Percentiles rank a stretch among this genome's conserved stretches.
Evolutionary conservation across 2,329 filamentous ascomycete genomes (phyloP).

Genomic region (Verticillium nonalfalfae): DNA sequence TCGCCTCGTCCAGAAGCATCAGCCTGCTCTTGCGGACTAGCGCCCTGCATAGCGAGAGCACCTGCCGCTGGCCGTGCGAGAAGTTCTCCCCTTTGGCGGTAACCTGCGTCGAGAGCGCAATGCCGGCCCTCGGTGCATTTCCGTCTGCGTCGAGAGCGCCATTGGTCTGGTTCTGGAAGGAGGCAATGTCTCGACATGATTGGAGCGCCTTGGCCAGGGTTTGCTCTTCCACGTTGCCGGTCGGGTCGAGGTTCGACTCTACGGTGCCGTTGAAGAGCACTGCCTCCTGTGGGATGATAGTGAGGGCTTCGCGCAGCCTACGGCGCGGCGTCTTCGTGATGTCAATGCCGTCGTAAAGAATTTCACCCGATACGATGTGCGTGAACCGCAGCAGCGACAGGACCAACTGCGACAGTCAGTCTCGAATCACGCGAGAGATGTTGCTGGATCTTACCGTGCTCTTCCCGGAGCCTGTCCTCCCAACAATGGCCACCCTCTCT

Average conservation of each 20-base stretch:
- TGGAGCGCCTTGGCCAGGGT: constrained; percentile 53
- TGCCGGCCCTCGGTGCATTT: constrained; percentile 9
- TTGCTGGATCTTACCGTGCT: constrained; percentile 53
- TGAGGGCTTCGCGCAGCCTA: constrained; percentile 45
- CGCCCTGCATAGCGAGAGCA: constrained; percentile 50
- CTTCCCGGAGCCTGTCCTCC: constrained; percentile 78
- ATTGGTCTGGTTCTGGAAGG: constrained; percentile 33
- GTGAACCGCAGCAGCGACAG: constrained; percentile 50
- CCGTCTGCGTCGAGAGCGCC: constrained; percentile 1
- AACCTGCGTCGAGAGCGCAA: constrained; percentile 38
- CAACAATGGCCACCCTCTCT: constrained; percentile 72
- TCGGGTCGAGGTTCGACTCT: constrained; percentile 57
- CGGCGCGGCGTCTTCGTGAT: constrained; percentile 44
- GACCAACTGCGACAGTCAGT: constrained; percentile 23
- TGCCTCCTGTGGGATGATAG: constrained; percentile 54
- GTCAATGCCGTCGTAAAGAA: constrained; percentile 49
- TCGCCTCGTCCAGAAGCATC: constrained; percentile 53
- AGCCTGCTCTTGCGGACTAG: constrained; percentile 48
- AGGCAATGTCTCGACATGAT: constrained; percentile 54
- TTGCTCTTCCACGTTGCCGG: constrained; percentile 44
- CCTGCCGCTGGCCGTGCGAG: constrained; percentile 51
- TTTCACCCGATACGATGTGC: constrained; percentile 41
- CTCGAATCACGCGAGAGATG: background rate
- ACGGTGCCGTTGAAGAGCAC: constrained; percentile 49
- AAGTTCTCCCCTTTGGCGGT: constrained; percentile 49